These are phyloP conservation scores for Straminergon stramineum DNA, from an alignment of 225 moss, liverwort and hornwort species.

Conservation along the genomic window DNA sequence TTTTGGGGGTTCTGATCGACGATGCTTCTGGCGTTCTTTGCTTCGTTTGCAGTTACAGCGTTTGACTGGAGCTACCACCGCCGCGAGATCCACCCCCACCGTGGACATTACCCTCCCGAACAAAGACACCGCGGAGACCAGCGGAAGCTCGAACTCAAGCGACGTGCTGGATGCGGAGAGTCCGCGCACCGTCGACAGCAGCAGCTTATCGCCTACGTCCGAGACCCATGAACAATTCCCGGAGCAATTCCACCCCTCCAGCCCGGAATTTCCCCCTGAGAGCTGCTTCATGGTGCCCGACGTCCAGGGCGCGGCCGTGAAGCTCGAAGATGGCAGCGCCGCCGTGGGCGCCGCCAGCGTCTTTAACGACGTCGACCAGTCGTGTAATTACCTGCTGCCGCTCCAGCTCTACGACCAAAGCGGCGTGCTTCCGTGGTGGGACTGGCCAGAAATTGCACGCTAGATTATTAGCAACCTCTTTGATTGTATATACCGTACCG, in stretches of 20 bases:
- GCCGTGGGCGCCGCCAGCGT: background rate
- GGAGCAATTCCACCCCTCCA: background rate
- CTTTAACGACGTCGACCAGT: conserved; percentile 13
- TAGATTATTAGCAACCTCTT: background rate
- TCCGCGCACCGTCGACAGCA: conserved; percentile 68
- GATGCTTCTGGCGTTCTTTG: background rate
- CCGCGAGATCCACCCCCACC: background rate
- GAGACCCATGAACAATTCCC: background rate
- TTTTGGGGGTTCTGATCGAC: background rate
- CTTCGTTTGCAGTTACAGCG: conserved; percentile 11
- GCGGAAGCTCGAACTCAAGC: conserved; percentile 70
- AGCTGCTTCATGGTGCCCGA: conserved; percentile 12
- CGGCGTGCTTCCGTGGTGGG: conserved; percentile 43
- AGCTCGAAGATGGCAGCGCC: conserved; percentile 18
- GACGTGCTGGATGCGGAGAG: conserved; percentile 76
- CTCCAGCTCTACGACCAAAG: conserved; percentile 36
- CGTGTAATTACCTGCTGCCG: conserved; percentile 34
- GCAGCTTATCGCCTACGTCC: background rate
- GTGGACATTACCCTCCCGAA: background rate
- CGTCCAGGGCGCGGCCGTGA: background rate
- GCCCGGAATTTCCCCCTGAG: conserved; percentile 18
- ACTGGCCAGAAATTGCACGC: conserved; percentile 24
- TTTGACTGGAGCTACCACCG: background rate
- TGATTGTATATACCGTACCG: background rate
- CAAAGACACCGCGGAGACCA: conserved; percentile 21